Conservation (phyloP, 352 stramenopile species). For the Phytophthora aleatoria region DNA sequence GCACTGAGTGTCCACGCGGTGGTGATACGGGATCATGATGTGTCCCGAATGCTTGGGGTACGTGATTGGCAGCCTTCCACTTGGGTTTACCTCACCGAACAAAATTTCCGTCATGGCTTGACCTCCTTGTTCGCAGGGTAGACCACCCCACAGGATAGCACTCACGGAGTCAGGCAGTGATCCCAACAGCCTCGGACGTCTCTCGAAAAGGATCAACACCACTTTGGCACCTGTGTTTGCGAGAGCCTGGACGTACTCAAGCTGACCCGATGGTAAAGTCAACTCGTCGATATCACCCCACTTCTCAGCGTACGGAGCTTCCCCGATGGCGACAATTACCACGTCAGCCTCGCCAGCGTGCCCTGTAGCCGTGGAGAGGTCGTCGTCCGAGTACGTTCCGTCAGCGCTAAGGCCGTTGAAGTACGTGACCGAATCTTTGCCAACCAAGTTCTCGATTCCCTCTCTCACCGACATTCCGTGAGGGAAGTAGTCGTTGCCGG, state of each 20-base stretch:
- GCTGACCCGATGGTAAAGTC: constrained; percentile 57
- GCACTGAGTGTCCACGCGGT: constrained; percentile 58
- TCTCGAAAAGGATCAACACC: constrained; percentile 73
- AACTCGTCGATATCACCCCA: constrained; percentile 81
- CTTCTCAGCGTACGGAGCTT: constrained; percentile 64
- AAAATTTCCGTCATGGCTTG: constrained; percentile 86
- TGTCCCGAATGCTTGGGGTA: constrained; percentile 71
- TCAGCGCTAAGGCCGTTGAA: constrained; percentile 38
- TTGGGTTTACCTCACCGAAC: constrained; percentile 78
- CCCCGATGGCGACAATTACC: constrained; percentile 38
- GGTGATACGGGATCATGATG: constrained; percentile 74
- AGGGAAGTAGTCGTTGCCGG: constrained; percentile 60
- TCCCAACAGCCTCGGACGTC: constrained; percentile 54
- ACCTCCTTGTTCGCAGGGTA: constrained; percentile 80
- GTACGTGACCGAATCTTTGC: constrained; percentile 32
- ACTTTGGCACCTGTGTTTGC: constrained; percentile 63
- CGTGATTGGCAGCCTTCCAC: constrained; percentile 76
- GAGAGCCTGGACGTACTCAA: constrained; percentile 74
- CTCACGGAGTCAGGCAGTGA: constrained; percentile 65
- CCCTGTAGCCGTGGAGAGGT: constrained; percentile 27
- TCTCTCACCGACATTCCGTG: constrained; percentile 40
- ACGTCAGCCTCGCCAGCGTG: constrained; percentile 31
- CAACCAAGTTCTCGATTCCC: constrained; percentile 29
- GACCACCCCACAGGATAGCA: constrained; percentile 70
- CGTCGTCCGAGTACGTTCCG: constrained; percentile 32